Evolutionary conservation across 176 grass and related monocot genomes (phyloP).

Genomic region (Bonia amplexicaulis): DNA sequence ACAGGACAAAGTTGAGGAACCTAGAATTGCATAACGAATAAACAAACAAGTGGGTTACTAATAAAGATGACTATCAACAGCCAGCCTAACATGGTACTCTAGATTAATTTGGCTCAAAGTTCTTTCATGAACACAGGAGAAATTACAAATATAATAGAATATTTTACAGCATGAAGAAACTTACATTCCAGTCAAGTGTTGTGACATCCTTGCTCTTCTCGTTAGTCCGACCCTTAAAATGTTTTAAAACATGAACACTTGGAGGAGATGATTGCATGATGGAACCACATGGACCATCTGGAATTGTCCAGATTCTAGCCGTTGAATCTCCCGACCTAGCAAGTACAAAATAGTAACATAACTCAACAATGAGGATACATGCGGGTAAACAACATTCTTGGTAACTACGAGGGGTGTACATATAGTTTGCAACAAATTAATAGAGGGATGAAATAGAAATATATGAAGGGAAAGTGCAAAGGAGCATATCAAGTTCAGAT

Average conservation of each 20-base stretch:
- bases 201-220: constrained; percentile 99
- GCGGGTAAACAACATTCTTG: not conserved
- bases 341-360: constrained; percentile 21
- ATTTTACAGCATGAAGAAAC: constrained; percentile 13
- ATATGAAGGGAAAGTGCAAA: not conserved
- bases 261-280: constrained; percentile 48
- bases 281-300: constrained; percentile 82
- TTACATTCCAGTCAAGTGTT: constrained; percentile 97
- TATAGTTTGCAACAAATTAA: constrained; percentile 1
- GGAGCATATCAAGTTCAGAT: not conserved
- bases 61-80: not conserved
- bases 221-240: constrained; percentile 85
- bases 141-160: not conserved
- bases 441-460: not conserved
- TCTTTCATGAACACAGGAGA: not conserved
- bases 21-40: not conserved
- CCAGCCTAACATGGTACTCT: not conserved
- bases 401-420: constrained; percentile 2
- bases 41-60: not conserved
- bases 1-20: not conserved
- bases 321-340: constrained; percentile 94
- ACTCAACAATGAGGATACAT: not conserved
- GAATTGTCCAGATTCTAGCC: constrained; percentile 96
- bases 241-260: constrained; percentile 85
- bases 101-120: not conserved